Base-by-base conservation (phyloP, 192 early-diverging fungal species). In the Coemansia sp. region DNA sequence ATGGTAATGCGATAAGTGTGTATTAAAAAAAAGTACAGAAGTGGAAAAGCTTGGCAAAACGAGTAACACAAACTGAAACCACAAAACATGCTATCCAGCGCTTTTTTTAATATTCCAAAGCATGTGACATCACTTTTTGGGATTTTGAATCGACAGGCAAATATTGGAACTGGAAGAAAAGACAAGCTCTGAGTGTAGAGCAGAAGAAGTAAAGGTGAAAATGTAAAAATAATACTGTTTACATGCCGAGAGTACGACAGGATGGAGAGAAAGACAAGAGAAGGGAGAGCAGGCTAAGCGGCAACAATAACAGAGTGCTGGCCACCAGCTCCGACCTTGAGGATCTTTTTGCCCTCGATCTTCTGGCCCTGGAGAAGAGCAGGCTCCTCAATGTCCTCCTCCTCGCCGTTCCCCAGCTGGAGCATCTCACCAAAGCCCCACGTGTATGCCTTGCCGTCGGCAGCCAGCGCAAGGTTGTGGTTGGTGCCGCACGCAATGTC, bases 341-440 rank as follows among this genome's bases (percentile, higher is more conserved):
- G 59, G 2, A 93, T 77, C 29, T 78, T 66, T 37, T 85, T 77
- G 29, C 87, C 90, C 31, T 92, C 85, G 20, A 90, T 86, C 51
- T 92, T 84, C 48, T 92, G 84, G 7, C 92, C 89, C 48, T 86
- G 70, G 25, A 89, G 67, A 26, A 87, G 84, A n/a, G 67, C 63
- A 9, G 90, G 90, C 55, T 63, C 73, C 33, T 79, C 68, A 9
- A 89, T 89, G 70, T 97, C 94, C 48, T 86, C 86, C 56, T 87
- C 90, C 48, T 85, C 85, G 34, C 87, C 90, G 62, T 92, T 95
- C 25, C 90, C 90, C 35, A 94, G 86, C 67, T 91, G 91, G 7
- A 90, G 86, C 82, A 88, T 88, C 58, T 93, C 92, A 43, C 92
- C 93, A 68, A 89, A 95, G 25, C 95, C 95, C 94, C 95, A 98